Evolutionary conservation across 2,329 filamentous ascomycete species (phyloP).

Genomic region (Chaetomium strumarium): DNA sequence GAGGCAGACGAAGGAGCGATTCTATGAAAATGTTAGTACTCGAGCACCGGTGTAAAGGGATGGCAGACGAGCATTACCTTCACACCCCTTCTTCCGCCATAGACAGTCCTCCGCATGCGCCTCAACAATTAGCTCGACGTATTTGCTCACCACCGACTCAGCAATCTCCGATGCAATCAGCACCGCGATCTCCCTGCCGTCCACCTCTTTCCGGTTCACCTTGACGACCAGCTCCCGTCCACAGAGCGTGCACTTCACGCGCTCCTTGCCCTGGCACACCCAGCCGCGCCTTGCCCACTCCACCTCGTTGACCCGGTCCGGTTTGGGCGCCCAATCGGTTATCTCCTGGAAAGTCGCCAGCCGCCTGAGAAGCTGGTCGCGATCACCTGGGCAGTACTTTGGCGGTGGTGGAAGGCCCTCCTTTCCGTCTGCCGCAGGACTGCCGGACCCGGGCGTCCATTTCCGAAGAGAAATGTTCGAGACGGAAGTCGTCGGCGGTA

Average conservation of each 20-base stretch:
- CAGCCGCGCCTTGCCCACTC: constrained; percentile 94
- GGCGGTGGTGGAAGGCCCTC: constrained; percentile 37
- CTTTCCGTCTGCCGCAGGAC: constrained; percentile 12
- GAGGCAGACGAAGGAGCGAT: constrained; percentile 53
- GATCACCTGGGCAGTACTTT: constrained; percentile 81
- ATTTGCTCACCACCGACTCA: constrained; percentile 67
- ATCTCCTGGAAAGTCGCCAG: constrained; percentile 87
- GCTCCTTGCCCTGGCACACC: constrained; percentile 77
- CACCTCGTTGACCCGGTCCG: constrained; percentile 76
- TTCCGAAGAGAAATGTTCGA: constrained; percentile 39
- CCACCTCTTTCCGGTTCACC: constrained; percentile 55
- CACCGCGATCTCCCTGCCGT: constrained; percentile 49
- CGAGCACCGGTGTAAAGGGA: neutral
- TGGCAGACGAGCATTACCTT: constrained; percentile 48
- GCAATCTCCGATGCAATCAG: constrained; percentile 54
- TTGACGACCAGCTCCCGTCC: constrained; percentile 79
- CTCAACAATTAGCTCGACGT: constrained; percentile 63
- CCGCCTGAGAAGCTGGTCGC: constrained; percentile 71
- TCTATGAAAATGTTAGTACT: constrained; percentile 35
- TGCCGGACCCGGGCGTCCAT: constrained; percentile 27
- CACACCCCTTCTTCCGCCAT: constrained; percentile 84
- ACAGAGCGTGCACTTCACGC: constrained; percentile 80
- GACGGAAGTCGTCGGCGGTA: constrained; percentile 31
- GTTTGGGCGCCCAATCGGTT: constrained; percentile 90
- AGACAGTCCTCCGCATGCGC: constrained; percentile 77